Evolutionary conservation across 129 eudicot genomes (phyloP).

Genomic region (Glebionis coronaria): DNA sequence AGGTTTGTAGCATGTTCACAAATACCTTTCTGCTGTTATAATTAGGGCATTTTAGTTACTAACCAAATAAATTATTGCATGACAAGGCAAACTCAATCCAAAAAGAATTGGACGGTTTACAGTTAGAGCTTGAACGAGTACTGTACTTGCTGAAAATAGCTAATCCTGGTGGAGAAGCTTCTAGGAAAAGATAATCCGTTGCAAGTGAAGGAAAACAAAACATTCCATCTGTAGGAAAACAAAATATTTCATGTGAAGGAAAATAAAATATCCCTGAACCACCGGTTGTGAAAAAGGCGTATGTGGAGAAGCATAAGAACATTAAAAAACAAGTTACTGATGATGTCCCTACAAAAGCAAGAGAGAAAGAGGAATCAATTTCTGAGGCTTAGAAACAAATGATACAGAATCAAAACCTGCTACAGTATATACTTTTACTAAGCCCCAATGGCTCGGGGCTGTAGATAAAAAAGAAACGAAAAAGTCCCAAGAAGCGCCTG

Average conservation of each 20-base stretch:
- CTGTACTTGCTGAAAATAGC: constrained; percentile 36
- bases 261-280: constrained; percentile 10
- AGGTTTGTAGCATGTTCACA: not conserved
- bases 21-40: not conserved
- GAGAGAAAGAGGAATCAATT: constrained; percentile 26
- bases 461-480: constrained; percentile 53
- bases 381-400: constrained; percentile 28
- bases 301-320: constrained; percentile 27
- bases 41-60: constrained; percentile 9
- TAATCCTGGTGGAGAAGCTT: too few relatives aligned
- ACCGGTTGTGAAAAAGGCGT: constrained; percentile 27
- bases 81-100: constrained; percentile 36
- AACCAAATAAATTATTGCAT: constrained; percentile 8
- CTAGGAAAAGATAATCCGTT: constrained; percentile 45
- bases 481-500: constrained; percentile 31
- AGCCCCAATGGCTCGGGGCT: constrained; percentile 99
- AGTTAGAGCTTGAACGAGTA: not conserved
- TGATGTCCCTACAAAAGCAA: constrained; percentile 28
- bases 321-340: constrained; percentile 28
- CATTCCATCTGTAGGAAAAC: too few relatives aligned
- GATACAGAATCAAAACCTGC: constrained; percentile 37
- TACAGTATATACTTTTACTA: constrained; percentile 46
- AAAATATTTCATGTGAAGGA: too few relatives aligned
- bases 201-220: constrained; percentile 24
- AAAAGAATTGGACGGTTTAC: not conserved